A percentile compares a stretch with the other conserved stretches of the same genome.
Evolutionary conservation across 1,284 basidiomycete genomes (phyloP).

Genomic region (Naganishia sp.): DNA sequence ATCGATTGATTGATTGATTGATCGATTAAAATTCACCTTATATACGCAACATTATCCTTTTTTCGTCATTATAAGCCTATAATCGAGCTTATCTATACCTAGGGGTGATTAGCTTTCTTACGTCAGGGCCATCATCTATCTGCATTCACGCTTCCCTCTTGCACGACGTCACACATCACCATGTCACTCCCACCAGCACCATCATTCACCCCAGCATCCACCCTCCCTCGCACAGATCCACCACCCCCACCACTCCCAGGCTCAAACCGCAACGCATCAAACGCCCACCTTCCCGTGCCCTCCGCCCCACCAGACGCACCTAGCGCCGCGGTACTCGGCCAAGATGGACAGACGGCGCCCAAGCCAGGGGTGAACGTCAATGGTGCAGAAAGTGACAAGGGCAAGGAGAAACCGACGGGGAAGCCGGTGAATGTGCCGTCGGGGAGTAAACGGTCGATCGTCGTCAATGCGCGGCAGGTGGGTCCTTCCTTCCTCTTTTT

Average conservation of each 20-base stretch:
- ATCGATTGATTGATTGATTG: no score
- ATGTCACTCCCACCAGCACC: no score
- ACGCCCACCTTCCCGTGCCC: conserved; percentile 32
- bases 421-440: conserved; percentile 33
- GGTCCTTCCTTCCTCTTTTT: conserved; percentile 1
- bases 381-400: not conserved
- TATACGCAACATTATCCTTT: no score
- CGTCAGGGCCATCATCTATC: no score
- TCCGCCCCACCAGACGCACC: not conserved
- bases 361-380: no score
- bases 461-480: conserved; percentile 35
- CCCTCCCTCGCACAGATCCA: not conserved
- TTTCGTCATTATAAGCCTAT: no score
- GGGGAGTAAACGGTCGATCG: conserved; percentile 34
- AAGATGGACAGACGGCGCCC: conserved; percentile 8
- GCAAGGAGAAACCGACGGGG: not conserved
- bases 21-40: no score
- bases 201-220: no score
- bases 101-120: no score
- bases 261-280: conserved; percentile 33
- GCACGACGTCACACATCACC: no score
- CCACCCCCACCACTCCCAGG: not conserved
- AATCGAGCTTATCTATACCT: no score
- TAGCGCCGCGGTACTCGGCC: not conserved
- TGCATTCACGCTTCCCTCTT: no score